phyloP scores from a whole-genome alignment of 495 filamentous ascomycete genomes.

The Opeltia flavorubescens region DNA sequence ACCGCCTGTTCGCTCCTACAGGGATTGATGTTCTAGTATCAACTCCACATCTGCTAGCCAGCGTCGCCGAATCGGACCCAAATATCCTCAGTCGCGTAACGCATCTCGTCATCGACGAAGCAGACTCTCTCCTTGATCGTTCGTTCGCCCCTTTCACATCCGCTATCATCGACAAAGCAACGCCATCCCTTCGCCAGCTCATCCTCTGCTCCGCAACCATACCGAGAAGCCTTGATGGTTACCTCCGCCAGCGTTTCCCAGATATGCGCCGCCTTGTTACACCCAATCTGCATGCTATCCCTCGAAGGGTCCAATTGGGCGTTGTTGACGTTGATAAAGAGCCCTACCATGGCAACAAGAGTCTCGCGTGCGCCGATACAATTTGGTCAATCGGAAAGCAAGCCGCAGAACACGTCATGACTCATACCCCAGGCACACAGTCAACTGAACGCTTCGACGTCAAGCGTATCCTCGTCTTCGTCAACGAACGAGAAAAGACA shows the following conservation, averaged over 20 bases:
- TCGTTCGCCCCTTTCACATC: constrained; percentile 75
- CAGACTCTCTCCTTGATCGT: constrained; percentile 86
- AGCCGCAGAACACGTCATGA: constrained; percentile 20
- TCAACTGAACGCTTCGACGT: constrained; percentile 36
- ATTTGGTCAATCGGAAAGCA: constrained; percentile 89
- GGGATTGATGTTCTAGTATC: constrained; percentile 79
- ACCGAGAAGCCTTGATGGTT: constrained; percentile 70
- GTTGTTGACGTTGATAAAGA: constrained; percentile 82
- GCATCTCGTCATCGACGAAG: constrained; percentile 85
- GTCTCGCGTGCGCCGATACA: constrained; percentile 81
- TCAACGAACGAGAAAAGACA: constrained; percentile 89
- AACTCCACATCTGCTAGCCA: constrained; percentile 77
- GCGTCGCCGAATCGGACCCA: constrained; percentile 72
- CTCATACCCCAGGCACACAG: not conserved
- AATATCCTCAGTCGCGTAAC: constrained; percentile 77
- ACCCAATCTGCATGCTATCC: constrained; percentile 89
- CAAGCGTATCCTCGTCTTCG: constrained; percentile 88
- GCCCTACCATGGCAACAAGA: constrained; percentile 81
- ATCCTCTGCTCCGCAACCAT: constrained; percentile 96
- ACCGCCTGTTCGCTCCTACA: constrained; percentile 60
- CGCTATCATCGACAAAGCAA: constrained; percentile 59
- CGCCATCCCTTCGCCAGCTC: constrained; percentile 71
- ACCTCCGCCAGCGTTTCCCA: constrained; percentile 68
- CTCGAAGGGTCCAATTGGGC: constrained; percentile 82
- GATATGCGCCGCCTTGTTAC: constrained; percentile 74